Conservation (phyloP, 1,139 yeast genomes). For the Pichia sp. region DNA sequence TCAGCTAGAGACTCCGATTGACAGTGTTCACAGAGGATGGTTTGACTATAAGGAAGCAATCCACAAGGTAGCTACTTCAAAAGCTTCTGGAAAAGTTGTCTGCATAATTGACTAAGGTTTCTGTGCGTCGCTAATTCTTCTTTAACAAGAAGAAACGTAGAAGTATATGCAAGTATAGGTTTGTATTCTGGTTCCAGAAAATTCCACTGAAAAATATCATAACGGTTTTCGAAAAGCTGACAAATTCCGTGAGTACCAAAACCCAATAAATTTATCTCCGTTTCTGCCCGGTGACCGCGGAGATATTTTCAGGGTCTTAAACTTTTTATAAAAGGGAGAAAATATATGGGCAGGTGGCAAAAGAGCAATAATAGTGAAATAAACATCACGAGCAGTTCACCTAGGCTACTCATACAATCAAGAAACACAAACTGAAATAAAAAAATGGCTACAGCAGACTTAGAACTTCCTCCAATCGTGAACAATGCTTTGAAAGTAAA, state of each 20-base stretch:
- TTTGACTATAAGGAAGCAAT: conserved; percentile 47
- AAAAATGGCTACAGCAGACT: conserved; percentile 2
- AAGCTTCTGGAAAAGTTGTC: conserved; percentile 63
- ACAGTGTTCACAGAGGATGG: conserved; percentile 49
- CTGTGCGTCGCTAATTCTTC: background rate
- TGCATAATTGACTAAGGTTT: conserved; percentile 13
- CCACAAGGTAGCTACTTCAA: conserved; percentile 42
- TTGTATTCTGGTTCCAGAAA: no score
- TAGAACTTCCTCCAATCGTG: conserved; percentile 10
- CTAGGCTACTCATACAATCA: no score
- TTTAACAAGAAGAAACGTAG: background rate
- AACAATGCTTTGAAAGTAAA: conserved; percentile 14
- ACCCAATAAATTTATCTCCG: no score
- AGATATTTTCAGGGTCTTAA: no score
- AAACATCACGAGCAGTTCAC: background rate
- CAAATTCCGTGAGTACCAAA: no score
- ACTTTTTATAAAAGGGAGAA: no score
- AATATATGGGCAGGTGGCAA: no score
- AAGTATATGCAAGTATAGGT: background rate
- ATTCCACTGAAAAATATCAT: no score
- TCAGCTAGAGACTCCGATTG: conserved; percentile 46
- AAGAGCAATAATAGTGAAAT: background rate
- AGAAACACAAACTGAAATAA: no score
- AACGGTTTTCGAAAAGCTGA: no score
- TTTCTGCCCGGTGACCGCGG: no score